These are phyloP conservation scores for Jackrogersella minutella DNA, from an alignment of 495 filamentous ascomycete species.

Conservation along the genomic window DNA sequence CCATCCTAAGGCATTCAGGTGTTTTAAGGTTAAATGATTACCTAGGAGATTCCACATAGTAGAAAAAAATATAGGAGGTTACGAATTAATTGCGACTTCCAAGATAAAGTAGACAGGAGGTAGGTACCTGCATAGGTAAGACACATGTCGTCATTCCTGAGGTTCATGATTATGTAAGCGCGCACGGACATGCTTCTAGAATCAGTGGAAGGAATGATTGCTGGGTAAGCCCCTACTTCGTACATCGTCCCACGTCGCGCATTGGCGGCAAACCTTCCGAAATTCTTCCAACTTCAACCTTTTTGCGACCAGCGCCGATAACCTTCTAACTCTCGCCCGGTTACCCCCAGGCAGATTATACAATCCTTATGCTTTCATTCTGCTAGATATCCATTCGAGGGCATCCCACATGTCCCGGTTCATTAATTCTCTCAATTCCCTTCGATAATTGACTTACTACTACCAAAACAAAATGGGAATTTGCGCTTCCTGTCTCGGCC, in stretches of 20 bases:
- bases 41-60: too few relatives aligned
- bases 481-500: slow-evolving; percentile 57
- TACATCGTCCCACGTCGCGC: slow-evolving; percentile 22
- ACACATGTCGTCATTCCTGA: slow-evolving; percentile 3
- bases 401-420: slow-evolving; percentile 39
- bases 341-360: slow-evolving; percentile 46
- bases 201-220: slow-evolving; percentile 1
- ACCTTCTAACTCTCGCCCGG: slow-evolving; percentile 47
- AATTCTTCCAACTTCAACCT: slow-evolving; percentile 41
- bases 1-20: too few relatives aligned
- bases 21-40: too few relatives aligned
- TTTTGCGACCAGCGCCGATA: slow-evolving; percentile 35
- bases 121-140: not conserved
- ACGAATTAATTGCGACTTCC: too few relatives aligned
- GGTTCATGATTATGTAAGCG: slow-evolving; percentile 19
- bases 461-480: slow-evolving; percentile 49
- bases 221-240: not conserved
- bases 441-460: slow-evolving; percentile 3
- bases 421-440: slow-evolving; percentile 6
- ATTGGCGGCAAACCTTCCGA: slow-evolving; percentile 14
- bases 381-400: slow-evolving; percentile 24
- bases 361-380: slow-evolving; percentile 45
- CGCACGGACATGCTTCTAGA: slow-evolving; percentile 9
- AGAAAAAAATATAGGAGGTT: too few relatives aligned
- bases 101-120: too few relatives aligned